Evolutionary conservation across 1,139 yeast species (phyloP), one percentile per base, ranked within the genome.

Genomic region (Taphrina betulina): DNA sequence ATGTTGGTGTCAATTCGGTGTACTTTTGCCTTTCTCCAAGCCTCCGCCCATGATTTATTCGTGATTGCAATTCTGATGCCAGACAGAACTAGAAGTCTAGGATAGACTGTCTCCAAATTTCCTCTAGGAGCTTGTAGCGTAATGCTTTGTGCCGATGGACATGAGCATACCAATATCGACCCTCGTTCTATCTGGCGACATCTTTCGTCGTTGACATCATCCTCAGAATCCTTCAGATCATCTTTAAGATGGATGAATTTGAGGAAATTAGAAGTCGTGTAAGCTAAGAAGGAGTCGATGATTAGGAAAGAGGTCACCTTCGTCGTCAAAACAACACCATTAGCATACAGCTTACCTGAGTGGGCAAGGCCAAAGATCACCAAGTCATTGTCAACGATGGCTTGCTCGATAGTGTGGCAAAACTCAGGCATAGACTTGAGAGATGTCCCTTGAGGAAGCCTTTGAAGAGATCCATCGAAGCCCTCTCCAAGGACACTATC

Each of bases 71-170:
- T 75, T 63, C 98, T 78, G 16, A 94, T 94, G 17, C 85, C 95
- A 10, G 88, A 78, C 50, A 94, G 74, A 12, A 92, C 95, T 85
- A 92, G 82, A 45, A 92, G 85, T 69, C 98, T 78, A 8, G 99
- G 98, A 66, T 81, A 84, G 29, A 94, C 85, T 0, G 97, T 89
- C 69, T 94, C 99, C 63, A 92, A 73, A 65, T 94, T 94, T 60
- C 99, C 99, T 68, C 99, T 79, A 59, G 95, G 95, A 2, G 96
- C 96, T 69, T 94, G 96, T 56, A 94, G 74, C 1, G 87, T 82
- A 16, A 94, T 89, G 0, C 94, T 80, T 58, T 89, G 82, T 59
- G 80, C 85, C 0, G 95, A 81, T 0, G 97, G 96, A 67, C 89
- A 82, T 0, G 81, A 81, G 42, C 92, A 76, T 0, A 92, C 87